phyloP scores from a whole-genome alignment of 2,329 filamentous ascomycete genomes.

The Aspergillus udagawae region DNA sequence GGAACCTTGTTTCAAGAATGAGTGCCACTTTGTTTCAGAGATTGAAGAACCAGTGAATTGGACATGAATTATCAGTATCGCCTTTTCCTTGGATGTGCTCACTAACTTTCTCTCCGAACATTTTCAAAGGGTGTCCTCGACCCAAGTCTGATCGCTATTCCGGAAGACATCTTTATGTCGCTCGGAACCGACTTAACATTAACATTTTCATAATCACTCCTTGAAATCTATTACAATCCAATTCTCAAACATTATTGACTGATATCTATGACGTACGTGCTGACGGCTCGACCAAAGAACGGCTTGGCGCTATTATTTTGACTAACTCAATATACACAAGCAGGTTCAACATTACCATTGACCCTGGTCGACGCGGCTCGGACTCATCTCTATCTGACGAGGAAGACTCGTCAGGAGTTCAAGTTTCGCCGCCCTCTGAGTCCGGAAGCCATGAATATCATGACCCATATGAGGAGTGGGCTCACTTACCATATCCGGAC shows the following conservation, averaged over 20 bases:
- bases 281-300: not conserved
- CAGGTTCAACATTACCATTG: slow-evolving; percentile 44
- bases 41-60: not conserved
- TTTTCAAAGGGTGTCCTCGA: not conserved
- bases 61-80: not conserved
- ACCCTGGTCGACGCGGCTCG: slow-evolving; percentile 35
- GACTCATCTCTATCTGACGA: slow-evolving; percentile 41
- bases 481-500: slow-evolving; percentile 39
- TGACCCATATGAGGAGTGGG: slow-evolving; percentile 38
- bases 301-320: not conserved
- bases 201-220: not conserved
- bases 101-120: not conserved
- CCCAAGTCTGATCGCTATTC: not conserved
- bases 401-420: slow-evolving; percentile 44
- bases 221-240: not conserved
- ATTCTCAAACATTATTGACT: not conserved
- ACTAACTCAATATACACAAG: slow-evolving; percentile 9
- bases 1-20: not conserved
- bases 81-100: not conserved
- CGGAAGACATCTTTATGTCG: not conserved
- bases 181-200: not conserved
- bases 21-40: not conserved
- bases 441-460: slow-evolving; percentile 39
- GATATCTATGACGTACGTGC: slow-evolving; percentile 19
- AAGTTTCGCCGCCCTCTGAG: slow-evolving; percentile 40